Evolutionary conservation across 345 rosid species (phyloP), one percentile per base, ranked within the genome.

Genomic region (Acer yangbiense): DNA sequence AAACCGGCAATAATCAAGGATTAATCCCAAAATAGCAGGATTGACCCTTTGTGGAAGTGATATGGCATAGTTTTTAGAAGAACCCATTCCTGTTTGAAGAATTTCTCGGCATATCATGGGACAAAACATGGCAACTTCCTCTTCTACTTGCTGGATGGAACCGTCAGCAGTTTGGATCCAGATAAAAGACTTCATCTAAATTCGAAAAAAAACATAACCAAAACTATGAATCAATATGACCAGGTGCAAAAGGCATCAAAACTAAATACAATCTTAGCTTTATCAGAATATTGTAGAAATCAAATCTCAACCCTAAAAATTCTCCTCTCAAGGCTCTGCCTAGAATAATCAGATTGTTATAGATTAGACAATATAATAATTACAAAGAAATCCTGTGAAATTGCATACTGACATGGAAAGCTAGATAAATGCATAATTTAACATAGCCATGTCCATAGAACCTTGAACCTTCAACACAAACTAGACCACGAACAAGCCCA

Each of bases 101-200:
- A 89, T 82, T 84, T 90, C 91, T 65, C 75, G 85, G 71, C 92
- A 86, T 79, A 90, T 90, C 87, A 89, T 79, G 62, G 94, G 92
- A 82, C 92, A 89, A 80, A 87, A 90, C 91, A 87, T 90, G 77
- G 94, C 94, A 76, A 89, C 94, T 83, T 89, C 94, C 79, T 90
- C 87, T 80, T 90, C 94, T 20, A 90, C 91, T 89, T 89, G 94
- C 69, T 90, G 94, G 80, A 87, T 86, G 64, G 91, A 89, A 50
- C 92, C 91, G 84, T 90, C 92, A 65, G 85, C 84, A 69, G 94
- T 90, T 82, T 89, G 92, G 39, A 89, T 87, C 94, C 94, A 90
- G 67, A 90, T 80, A 74, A 83, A 90, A 10, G 94, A 86, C 81
- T 89, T 89, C 92, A 90, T 87, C 92, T 85, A 63, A 32, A 81